Base-by-base conservation (phyloP, 176 grass and related monocot species). In the Carex littledalei region DNA sequence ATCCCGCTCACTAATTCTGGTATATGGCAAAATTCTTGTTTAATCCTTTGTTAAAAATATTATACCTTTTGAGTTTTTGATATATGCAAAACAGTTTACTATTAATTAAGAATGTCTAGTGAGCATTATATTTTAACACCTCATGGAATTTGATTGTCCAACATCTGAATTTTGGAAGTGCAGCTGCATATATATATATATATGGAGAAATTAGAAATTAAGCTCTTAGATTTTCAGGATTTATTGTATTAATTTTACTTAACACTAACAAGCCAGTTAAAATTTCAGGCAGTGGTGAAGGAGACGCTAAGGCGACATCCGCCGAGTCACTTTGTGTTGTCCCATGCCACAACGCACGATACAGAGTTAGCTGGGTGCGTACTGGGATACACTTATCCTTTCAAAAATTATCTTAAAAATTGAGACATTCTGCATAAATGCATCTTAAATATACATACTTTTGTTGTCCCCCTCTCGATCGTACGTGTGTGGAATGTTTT, bases 261-360 rank as follows among this genome's bases (percentile, higher is more conserved):
- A 29, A 83, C 67, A 22, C 43, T 55, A 39, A 29, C 6, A 59
- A 65, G 4, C 37, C 29, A 17, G 49, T 41, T 54, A 6, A 49
- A 82, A 83, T 3, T 53, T 83, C 92, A 94, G 88, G 96, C 96
- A 32, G 87, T 89, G 63, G 91, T 95, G 85, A 99, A 99, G 90
- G 96, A 99, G 85, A 99, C 96, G 43, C 91, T 99, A 85, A 93
- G 96, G 81, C 91, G 96, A 8, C 93, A 99, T 88, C 96, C 96
- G 13, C 96, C 96, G 65, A 94, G 91, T 86, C 96, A 99, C 84
- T 99, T 99, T 87, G 93, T 99, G 45, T 87, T 99, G 2, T 99
- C 96, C 3, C 96, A 99, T 90, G 93, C 93, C 20, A 87, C 87
- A 74, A 95, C 91, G 60, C 31, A 66, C 59, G 96, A 95, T 85